Conservation (phyloP, 1,139 yeast genomes). For the Zygosaccharomyces sapae region DNA sequence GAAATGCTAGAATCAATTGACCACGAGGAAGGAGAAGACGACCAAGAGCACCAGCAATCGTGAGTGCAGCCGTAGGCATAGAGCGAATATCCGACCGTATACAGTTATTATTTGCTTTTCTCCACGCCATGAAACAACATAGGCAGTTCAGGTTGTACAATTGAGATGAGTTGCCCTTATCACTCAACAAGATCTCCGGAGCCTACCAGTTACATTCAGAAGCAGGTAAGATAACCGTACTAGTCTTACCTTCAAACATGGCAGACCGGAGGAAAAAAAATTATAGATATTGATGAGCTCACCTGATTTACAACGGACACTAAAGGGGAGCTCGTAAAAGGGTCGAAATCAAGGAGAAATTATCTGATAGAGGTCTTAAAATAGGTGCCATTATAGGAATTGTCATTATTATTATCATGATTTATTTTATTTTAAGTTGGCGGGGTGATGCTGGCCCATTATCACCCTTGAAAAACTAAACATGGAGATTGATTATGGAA, state of each 20-base stretch:
- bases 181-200: background rate
- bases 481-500: no score
- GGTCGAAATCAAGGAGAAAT: background rate
- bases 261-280: no score
- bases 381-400: background rate
- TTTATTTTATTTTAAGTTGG: no score
- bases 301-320: background rate
- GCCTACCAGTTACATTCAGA: background rate
- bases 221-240: background rate
- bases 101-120: no score
- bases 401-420: no score
- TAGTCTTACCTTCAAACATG: no score
- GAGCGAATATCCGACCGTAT: no score
- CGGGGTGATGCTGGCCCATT: no score
- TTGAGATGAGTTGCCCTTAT: background rate
- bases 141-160: no score
- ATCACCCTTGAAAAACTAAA: no score
- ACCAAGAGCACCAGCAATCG: background rate
- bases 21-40: constrained; percentile 13
- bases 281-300: no score
- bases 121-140: no score
- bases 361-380: background rate
- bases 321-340: background rate
- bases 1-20: constrained; percentile 53
- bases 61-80: background rate